Percentiles rank a stretch among this genome's conserved stretches.
Conservation (phyloP, 1,284 basidiomycete genomes). For the Sphaerobolus stellatus region DNA sequence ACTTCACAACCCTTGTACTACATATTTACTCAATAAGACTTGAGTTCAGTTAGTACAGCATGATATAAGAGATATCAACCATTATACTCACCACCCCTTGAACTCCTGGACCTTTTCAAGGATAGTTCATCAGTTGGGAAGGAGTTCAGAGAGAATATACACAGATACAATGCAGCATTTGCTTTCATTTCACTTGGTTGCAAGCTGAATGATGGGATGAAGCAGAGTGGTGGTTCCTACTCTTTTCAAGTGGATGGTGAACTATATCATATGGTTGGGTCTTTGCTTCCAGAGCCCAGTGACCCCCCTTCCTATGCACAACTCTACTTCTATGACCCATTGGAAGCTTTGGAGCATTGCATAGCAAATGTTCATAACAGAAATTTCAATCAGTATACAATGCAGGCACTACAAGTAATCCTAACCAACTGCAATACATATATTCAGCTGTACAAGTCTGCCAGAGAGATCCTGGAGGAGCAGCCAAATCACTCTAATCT, state of each 20-base stretch:
- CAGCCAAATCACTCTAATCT: too few relatives aligned
- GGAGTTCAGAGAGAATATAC: slow-evolving; percentile 30
- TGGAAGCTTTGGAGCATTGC: slow-evolving; percentile 26
- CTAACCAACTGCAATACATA: slow-evolving; percentile 31
- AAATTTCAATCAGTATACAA: slow-evolving; percentile 19
- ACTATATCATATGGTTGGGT: slow-evolving; percentile 35
- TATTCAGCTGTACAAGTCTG: slow-evolving; percentile 29
- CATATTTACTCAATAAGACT: too few relatives aligned
- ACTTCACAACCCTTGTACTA: too few relatives aligned
- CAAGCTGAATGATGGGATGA: slow-evolving; percentile 28
- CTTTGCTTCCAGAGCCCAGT: slow-evolving; percentile 31
- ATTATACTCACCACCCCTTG: too few relatives aligned
- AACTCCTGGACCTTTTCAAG: too few relatives aligned
- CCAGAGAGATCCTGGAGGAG: slow-evolving; percentile 29
- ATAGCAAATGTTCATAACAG: slow-evolving; percentile 22
- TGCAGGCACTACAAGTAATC: slow-evolving; percentile 29
- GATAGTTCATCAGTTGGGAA: neutral
- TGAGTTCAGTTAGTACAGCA: too few relatives aligned
- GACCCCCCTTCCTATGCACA: slow-evolving; percentile 38
- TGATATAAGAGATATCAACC: too few relatives aligned
- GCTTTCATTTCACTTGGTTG: slow-evolving; percentile 41
- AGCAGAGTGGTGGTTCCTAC: slow-evolving; percentile 29
- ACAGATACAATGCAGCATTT: slow-evolving; percentile 39
- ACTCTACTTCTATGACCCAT: slow-evolving; percentile 39
- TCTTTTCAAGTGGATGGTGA: slow-evolving; percentile 39